Evolutionary conservation across 2,329 filamentous ascomycete species (phyloP), one percentile per base, ranked within the genome.

Genomic region (Diplodia corticola): DNA sequence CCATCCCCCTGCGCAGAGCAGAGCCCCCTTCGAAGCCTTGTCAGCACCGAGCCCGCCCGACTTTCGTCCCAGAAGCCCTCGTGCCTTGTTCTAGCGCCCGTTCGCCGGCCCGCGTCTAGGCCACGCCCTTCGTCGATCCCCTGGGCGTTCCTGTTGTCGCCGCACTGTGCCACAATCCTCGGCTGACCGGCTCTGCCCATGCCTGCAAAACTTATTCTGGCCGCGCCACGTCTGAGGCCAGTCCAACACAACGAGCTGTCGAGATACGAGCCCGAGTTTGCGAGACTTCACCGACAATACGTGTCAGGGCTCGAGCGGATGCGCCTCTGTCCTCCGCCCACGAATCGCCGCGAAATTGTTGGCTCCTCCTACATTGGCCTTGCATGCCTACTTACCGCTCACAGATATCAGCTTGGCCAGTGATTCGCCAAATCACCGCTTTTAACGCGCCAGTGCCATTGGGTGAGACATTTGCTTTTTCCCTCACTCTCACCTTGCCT

Each of bases 161-260:
- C 51, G 53, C 20, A 7, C 22, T 40, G 53, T 57, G 53, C 53
- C 53, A 57, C 53, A 40, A 40, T 57, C 53, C 53, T 57, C 53
- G n/a, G 53, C 53, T 61, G 57, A 61, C 57, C 57, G 57, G 57
- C 48, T 49, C 13, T 20, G 20, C 10, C 13, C 44, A 49, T 33
- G 40, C 28, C 37, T 46, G 37, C 24, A 59, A 26, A 12, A 33
- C 28, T 4, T 40, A 17, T n/a, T 46, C 37, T 46, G 22, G 44
- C 44, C 40, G 5, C 44, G 57, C 57, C 57, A 61, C 57, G 40
- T 49, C 44, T 24, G 44, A 30, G 20, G 46, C 24, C 37, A 17
- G 26, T 30, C 28, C 24, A 28, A 26, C 5, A 12, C 49, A 26
- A 30, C 33, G 51, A 54, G 15, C 9, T 54, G 51, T 54, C 54